These are phyloP conservation scores for Anthoceros angustus DNA, from an alignment of 225 moss, liverwort and hornwort species.

Conservation along the genomic window DNA sequence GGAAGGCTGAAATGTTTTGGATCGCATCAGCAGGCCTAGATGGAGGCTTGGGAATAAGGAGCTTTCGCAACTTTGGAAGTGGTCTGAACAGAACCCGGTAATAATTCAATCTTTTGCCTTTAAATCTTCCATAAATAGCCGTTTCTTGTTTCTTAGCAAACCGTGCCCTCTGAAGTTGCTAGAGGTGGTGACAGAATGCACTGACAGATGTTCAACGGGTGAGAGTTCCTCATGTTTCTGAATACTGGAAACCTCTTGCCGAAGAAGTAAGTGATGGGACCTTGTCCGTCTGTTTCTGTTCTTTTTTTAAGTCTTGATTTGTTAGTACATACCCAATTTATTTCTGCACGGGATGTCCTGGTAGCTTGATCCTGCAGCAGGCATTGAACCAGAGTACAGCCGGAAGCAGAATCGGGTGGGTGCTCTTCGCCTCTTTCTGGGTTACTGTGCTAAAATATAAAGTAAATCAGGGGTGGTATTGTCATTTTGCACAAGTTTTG, in stretches of 20 bases:
- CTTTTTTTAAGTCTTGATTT: neutral
- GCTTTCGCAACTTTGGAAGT: conserved; percentile 89
- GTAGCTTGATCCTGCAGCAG: conserved; percentile 81
- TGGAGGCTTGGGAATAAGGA: conserved; percentile 95
- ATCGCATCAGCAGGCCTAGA: conserved; percentile 36
- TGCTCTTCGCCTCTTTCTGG: neutral
- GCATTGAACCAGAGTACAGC: conserved; percentile 90
- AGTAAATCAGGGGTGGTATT: neutral
- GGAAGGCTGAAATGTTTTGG: conserved; percentile 18
- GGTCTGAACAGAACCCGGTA: conserved; percentile 86
- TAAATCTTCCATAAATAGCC: neutral
- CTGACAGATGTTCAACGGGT: conserved; percentile 62
- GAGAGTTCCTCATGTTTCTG: conserved; percentile 65
- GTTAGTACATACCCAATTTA: neutral
- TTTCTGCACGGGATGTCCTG: neutral
- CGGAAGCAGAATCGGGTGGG: conserved; percentile 74
- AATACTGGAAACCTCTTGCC: conserved; percentile 80
- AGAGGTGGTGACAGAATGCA: conserved; percentile 28
- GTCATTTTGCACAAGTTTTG: neutral
- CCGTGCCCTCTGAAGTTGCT: neutral
- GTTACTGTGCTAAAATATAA: too few species aligned
- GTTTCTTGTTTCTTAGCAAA: neutral
- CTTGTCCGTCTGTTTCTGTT: neutral
- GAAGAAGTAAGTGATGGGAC: conserved; percentile 42
- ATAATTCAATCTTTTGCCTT: neutral